phyloP scores from a whole-genome alignment of 2,329 filamentous ascomycete species.

The Calonectria pteridis region DNA sequence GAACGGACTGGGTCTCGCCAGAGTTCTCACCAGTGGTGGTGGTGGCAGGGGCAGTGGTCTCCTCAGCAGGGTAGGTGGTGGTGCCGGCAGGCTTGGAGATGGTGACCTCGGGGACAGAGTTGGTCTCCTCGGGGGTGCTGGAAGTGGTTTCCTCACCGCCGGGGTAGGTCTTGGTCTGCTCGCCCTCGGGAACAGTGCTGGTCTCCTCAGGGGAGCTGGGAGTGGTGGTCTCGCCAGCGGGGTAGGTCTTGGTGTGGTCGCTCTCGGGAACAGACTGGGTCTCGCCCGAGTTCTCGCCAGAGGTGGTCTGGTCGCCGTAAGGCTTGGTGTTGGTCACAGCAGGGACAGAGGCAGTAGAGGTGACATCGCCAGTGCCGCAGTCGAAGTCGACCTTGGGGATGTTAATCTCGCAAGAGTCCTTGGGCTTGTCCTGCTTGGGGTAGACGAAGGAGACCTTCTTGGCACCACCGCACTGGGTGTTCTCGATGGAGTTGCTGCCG shows the following conservation, averaged over 20 bases:
- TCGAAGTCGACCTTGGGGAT: constrained; percentile 83
- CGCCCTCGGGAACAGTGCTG: constrained; percentile 37
- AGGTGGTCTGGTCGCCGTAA: constrained; percentile 30
- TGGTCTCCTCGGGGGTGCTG: constrained; percentile 24
- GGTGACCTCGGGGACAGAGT: constrained; percentile 31
- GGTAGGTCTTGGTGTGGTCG: constrained; percentile 12
- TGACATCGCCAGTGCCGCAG: constrained; percentile 61
- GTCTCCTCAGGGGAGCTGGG: constrained; percentile 28
- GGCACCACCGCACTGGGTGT: constrained; percentile 93
- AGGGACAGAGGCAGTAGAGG: constrained; percentile 34
- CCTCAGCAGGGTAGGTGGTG: constrained; percentile 19
- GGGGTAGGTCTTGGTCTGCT: constrained; percentile 44
- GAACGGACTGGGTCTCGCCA: constrained; percentile 14
- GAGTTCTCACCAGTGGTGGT: constrained; percentile 36
- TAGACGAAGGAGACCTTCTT: constrained; percentile 81
- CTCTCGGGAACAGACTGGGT: constrained; percentile 11
- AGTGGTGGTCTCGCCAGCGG: constrained; percentile 31
- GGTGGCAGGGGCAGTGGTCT: neutral
- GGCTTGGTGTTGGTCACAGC: constrained; percentile 19
- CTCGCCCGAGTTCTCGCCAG: constrained; percentile 28
- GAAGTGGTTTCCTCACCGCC: constrained; percentile 30
- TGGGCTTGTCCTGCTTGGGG: constrained; percentile 67
- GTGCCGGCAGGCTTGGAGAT: constrained; percentile 9
- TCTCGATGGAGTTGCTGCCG: constrained; percentile 79
- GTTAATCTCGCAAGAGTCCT: constrained; percentile 75